Evolutionary conservation across 768 basidiomycete genomes (phyloP).

Genomic region (Russula sp.): DNA sequence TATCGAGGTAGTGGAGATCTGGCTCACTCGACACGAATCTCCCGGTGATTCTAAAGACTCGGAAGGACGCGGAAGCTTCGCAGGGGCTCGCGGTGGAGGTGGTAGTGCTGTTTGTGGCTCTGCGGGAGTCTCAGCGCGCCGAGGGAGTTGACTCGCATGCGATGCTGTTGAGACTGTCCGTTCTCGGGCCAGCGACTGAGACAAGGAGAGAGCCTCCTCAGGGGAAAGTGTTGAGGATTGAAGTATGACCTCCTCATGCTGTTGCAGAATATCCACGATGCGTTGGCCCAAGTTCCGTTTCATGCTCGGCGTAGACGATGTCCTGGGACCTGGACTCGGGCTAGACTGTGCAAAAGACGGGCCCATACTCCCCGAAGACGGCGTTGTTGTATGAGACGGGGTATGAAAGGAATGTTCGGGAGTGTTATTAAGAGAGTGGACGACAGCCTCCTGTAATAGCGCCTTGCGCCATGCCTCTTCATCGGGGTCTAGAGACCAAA

Average conservation of each 20-base stretch:
- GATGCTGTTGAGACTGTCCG: conserved; percentile 22
- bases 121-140: conserved; percentile 58
- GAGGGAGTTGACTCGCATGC: conserved; percentile 39
- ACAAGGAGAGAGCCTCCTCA: background rate
- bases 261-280: conserved; percentile 17
- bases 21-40: conserved; percentile 19
- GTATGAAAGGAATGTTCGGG: conserved; percentile 39
- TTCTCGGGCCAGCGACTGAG: background rate
- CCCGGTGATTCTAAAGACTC: conserved; percentile 32
- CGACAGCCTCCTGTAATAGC: conserved; percentile 69
- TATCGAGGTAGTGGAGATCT: background rate
- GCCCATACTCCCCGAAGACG: conserved; percentile 25
- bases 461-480: conserved; percentile 73
- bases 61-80: conserved; percentile 54
- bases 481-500: conserved; percentile 44
- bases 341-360: conserved; percentile 16
- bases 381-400: conserved; percentile 10
- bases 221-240: background rate
- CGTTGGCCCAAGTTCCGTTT: conserved; percentile 22
- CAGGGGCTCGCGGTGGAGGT: conserved; percentile 54
- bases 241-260: conserved; percentile 7
- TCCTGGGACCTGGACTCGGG: conserved; percentile 7
- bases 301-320: conserved; percentile 11
- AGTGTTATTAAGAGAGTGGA: conserved; percentile 59
- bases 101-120: conserved; percentile 53